Base-by-base conservation (phyloP, 192 early-diverging fungal genomes). In the Paraglomus brasilianum region DNA sequence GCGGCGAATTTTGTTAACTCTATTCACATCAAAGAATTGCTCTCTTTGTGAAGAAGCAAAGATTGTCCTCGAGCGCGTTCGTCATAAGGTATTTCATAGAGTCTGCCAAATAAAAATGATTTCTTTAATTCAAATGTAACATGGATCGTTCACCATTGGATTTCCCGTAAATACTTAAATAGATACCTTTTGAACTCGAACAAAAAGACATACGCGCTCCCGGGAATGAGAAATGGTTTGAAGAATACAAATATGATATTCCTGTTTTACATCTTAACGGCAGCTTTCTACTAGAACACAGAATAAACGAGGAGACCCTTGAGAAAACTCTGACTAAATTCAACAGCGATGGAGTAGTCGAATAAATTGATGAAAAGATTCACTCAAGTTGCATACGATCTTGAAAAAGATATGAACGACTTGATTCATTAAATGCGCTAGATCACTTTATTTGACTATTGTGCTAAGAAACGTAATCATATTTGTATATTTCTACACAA, bases 161-260 rank as follows among this genome's bases (percentile, higher is more conserved):
- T 30, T 19, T 21, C 53, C 22, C 22, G 19, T 21, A 43, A 40
- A 59, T 61, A 22, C 52, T 7, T 38, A 38, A 30, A 1, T 51
- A 66, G 65, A 43, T 66, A 22, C 46, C 13, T 19, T 66, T 51
- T 38, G 65, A 66, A 41, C 24, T 66, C n/a, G 48, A 51, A 51
- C 49, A 66, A 52, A 66, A 66, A 52, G 65, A 66, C 40, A 53
- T 66, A 40, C 36, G 52, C 5, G 48, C 6, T 21, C 48, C 65
- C 1, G 65, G 52, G 8, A 66, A 53, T 52, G 19, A 4, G 52
- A 9, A 41, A 45, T 66, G 65, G 49, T 52, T 66, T 51, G 15
- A 79, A 19, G 69, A 74, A 44, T 81, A 81, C 42, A 74, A 79
- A 21, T 79, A 74, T 59, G 77, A 81, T 50, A 71, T 78, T 45